Conservation (phyloP, 1,284 basidiomycete genomes). For the Mycena sp. region DNA sequence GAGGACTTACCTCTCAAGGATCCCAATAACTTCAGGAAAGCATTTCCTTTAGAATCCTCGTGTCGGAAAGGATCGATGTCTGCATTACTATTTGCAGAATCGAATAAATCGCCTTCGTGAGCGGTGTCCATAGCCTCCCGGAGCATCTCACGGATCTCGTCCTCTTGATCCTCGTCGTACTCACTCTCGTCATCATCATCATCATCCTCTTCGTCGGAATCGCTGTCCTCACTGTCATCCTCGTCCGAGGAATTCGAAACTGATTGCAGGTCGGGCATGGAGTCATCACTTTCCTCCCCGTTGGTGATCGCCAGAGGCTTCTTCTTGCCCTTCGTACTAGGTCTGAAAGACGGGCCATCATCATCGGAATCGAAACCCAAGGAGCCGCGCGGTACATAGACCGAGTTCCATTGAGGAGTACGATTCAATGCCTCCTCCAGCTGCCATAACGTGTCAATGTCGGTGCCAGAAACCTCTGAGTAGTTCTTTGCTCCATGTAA, state of each 20-base stretch:
- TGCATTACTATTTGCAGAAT: constrained; percentile 51
- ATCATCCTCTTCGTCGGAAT: constrained; percentile 49
- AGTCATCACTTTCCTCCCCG: constrained; percentile 53
- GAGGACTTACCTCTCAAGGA: constrained; percentile 67
- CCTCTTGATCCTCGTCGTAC: constrained; percentile 77
- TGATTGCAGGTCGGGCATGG: constrained; percentile 72
- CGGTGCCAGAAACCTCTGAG: constrained; percentile 54
- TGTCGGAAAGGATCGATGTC: constrained; percentile 51
- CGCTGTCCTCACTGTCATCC: constrained; percentile 46
- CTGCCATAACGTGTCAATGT: constrained; percentile 72
- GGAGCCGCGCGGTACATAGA: constrained; percentile 36
- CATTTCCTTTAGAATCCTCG: constrained; percentile 63
- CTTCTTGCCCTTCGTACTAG: constrained; percentile 48
- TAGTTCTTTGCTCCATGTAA: constrained; percentile 63
- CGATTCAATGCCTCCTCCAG: constrained; percentile 61
- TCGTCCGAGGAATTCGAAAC: constrained; percentile 65
- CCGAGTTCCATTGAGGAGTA: constrained; percentile 68
- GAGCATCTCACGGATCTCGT: constrained; percentile 64
- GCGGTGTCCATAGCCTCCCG: constrained; percentile 78
- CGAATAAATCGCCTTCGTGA: constrained; percentile 65
- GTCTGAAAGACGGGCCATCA: constrained; percentile 30
- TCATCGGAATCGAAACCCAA: constrained; percentile 45
- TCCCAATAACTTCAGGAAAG: constrained; percentile 76
- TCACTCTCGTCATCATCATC: constrained; percentile 48
- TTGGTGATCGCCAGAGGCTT: constrained; percentile 61